Evolutionary conservation across 2,329 filamentous ascomycete genomes (phyloP), one percentile per base, ranked within the genome.

Genomic region (Sclerotinia spermophila): DNA sequence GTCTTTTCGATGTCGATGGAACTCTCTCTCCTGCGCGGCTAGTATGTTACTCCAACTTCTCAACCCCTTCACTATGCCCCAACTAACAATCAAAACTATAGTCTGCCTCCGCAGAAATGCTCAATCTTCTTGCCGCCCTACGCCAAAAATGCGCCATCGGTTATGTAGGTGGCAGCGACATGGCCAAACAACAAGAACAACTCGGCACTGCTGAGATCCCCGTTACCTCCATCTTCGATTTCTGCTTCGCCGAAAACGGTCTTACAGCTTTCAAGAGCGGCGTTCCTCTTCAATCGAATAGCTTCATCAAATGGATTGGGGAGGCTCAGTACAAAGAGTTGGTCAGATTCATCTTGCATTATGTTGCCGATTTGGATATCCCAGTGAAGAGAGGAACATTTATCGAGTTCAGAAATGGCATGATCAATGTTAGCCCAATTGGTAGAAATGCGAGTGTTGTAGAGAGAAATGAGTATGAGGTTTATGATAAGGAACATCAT

Each of bases 211-310:
- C 86, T 71, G 81, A 83, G 40, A 86, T 90, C 76, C 81, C 84
- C 76, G 95, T 98, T 73, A 94, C 90, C 67, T 85, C 88, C 73
- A 89, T 98, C 78, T 99, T 99, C 85, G 96, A 99, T 85, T 99
- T 93, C 84, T 96, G 92, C 87, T 99, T 99, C 84, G 86, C 94
- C 71, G 96, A 99, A 85, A 99, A 99, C 83, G 96, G 96, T 17
- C 88, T 99, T 76, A 96, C 92, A 2, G 96, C 95, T 58, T 97
- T 87, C 86, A 93, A 94, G 79, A 83, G 94, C 78, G 96, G 95
- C 77, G 82, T 90, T 80, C 86, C 87, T 69, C 88, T 98, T 71
- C 85, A 90, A 1, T 89, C 89, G 78, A 91, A 91, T 82, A 93
- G 88, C 83, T 99, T 98, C 87, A 97, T 98, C 84, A 82, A 88